Base-by-base conservation (phyloP, 2,329 filamentous ascomycete genomes). In the Penicillium glabrum region DNA sequence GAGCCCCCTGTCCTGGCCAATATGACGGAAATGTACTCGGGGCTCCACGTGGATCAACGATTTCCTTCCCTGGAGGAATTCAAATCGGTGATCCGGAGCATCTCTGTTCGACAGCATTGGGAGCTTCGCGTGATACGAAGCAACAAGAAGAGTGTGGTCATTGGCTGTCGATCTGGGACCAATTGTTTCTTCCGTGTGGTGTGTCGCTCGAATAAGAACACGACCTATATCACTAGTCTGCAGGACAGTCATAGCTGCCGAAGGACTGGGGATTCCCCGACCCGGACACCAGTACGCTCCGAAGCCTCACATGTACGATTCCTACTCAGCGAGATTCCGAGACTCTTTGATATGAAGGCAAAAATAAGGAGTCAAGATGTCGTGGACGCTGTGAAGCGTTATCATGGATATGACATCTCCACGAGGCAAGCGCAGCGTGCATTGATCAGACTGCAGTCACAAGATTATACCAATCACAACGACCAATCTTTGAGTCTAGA, bases 111-210 rank as follows among this genome's bases (percentile, higher is more conserved):
- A 21, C 73, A 75, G 44, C 72, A 75, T 54, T 76, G 74, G 74
- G 73, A 75, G 54, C 69, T 76, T 39, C 70, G 73, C 31, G 73
- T 76, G 37, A 67, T 71, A 48, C 69, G 73, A 46, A 76, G 73
- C 63, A 75, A 76, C 57, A 74, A 73, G 58, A 75, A 76, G 51
- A 75, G 72, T 45, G 73, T 75, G 49, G 72, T 75, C n/a, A 68
- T 76, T 51, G 72, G 73, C 31, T 76, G 73, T 61, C 71, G 73
- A 45, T 75, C 73, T 7, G 72, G 70, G 29, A 56, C 64, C 59
- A 74, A 70, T 66, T 75, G 73, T 61, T 72, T 65, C 53, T 76
- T 75, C 57, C 74, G 74, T 16, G 74, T 74, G 35, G 72, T 76
- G 53, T 75, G 73, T 59, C 73, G 73, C 48, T 69, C 72, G 31